Evolutionary conservation across 306 rosid genomes (phyloP).

Genomic region (Amphicarpaea edgeworthii): DNA sequence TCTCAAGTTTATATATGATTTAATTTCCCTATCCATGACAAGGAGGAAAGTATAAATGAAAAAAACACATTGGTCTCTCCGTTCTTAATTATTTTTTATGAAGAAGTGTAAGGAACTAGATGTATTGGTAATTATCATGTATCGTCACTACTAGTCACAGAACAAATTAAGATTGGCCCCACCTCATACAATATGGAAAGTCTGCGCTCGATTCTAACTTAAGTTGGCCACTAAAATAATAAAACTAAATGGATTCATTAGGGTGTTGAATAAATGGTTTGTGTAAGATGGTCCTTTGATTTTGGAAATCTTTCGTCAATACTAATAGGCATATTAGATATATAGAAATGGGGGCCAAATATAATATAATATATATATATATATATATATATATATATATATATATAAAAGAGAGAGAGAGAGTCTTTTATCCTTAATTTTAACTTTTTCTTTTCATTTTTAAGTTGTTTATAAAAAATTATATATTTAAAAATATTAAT

Average conservation of each 20-base stretch:
- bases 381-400: too few relatives aligned
- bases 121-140: not conserved
- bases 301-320: not conserved
- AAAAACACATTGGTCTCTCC: not conserved
- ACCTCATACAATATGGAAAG: not conserved
- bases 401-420: too few relatives aligned
- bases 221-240: not conserved
- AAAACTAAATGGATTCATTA: not conserved
- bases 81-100: not conserved
- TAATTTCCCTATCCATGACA: slow-evolving; percentile 16
- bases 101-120: not conserved
- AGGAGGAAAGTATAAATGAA: not conserved
- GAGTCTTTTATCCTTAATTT: too few relatives aligned
- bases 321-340: not conserved
- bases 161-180: not conserved
- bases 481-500: too few relatives aligned
- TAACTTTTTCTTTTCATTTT: too few relatives aligned
- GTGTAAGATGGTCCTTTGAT: not conserved
- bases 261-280: not conserved
- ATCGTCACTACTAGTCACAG: not conserved
- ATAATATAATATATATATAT: too few relatives aligned
- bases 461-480: too few relatives aligned
- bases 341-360: too few relatives aligned
- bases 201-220: not conserved
- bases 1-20: not conserved